phyloP scores from a whole-genome alignment of 352 stramenopile species.

The Blastocystis sp. region DNA sequence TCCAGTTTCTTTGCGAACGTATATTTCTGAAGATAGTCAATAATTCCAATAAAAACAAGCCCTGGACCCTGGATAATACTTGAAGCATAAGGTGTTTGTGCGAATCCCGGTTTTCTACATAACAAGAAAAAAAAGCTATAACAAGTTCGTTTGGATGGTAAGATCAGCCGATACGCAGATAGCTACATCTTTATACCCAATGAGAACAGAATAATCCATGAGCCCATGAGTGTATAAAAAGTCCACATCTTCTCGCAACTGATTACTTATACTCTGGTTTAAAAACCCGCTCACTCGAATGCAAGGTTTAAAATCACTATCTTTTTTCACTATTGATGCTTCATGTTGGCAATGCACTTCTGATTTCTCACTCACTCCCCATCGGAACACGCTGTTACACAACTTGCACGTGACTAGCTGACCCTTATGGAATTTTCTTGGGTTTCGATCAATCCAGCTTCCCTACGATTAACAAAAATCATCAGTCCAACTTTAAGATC shows the following conservation, averaged over 20 bases:
- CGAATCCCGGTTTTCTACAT: neutral
- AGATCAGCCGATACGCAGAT: neutral
- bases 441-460: conserved; percentile 32
- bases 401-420: conserved; percentile 39
- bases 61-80: conserved; percentile 18
- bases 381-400: conserved; percentile 21
- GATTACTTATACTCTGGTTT: conserved; percentile 46
- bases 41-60: conserved; percentile 42
- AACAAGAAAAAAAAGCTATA: neutral
- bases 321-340: conserved; percentile 3
- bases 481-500: neutral
- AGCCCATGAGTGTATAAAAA: conserved; percentile 13
- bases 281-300: neutral
- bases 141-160: neutral
- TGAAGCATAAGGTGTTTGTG: neutral
- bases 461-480: neutral
- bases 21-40: conserved; percentile 62
- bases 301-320: neutral
- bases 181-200: conserved; percentile 7
- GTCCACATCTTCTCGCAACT: conserved; percentile 30
- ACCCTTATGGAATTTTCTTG: conserved; percentile 5
- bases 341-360: neutral
- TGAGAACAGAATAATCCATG: conserved; percentile 44
- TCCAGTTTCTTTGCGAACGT: conserved; percentile 23
- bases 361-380: neutral